Evolutionary conservation across 441 rosid genomes (phyloP).

Genomic region (Corymbia citriodora): DNA sequence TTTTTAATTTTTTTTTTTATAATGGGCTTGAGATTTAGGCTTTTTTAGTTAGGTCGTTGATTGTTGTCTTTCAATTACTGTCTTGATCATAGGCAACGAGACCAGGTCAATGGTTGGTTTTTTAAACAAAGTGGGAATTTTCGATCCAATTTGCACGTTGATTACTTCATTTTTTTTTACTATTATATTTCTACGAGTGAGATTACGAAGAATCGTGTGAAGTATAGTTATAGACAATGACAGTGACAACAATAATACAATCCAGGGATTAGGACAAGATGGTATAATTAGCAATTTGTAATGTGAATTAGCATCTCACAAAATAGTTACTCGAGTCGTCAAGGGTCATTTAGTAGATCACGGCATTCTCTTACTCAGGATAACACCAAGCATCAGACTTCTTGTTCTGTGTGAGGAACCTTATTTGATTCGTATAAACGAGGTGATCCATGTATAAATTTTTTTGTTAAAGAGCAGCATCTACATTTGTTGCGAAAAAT

Average conservation of each 20-base stretch:
- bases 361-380: too few relatives aligned
- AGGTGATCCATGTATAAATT: neutral
- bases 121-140: neutral
- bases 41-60: neutral
- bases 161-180: neutral
- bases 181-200: neutral
- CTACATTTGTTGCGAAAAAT: neutral
- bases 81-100: neutral
- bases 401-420: neutral
- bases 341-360: too few relatives aligned
- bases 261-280: fast-evolving
- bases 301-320: neutral
- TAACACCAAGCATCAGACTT: neutral
- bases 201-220: neutral
- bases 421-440: too few relatives aligned
- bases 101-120: neutral
- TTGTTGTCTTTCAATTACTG: neutral
- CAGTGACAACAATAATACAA: fast-evolving
- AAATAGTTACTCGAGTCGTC: neutral
- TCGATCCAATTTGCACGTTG: fast-evolving
- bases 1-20: neutral
- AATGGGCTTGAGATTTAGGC: neutral
- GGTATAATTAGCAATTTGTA: neutral
- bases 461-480: neutral
- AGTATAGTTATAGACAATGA: neutral